Base-by-base conservation (phyloP, 2,329 filamentous ascomycete genomes). In the Colletotrichum zoysiae region DNA sequence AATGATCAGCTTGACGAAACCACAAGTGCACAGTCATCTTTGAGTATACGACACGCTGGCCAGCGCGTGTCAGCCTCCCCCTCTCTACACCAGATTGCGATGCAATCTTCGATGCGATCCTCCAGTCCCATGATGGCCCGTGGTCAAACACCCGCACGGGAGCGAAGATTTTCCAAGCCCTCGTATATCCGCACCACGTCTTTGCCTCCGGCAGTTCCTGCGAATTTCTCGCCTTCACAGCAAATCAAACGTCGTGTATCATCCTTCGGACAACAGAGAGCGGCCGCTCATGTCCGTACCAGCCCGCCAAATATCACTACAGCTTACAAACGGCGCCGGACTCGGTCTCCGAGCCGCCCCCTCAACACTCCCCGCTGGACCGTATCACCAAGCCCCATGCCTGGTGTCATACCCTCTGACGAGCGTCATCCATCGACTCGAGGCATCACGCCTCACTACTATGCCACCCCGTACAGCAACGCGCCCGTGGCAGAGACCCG, bases 381-480 rank as follows among this genome's bases (percentile, higher is more conserved):
- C 69, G 82, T 81, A 40, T 88, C 81, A 67, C 85, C 81, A 59
- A 88, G 81, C 76, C 82, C 84, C 5, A 78, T 81, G 73, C 82
- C 81, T 5, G 77, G 81, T 42, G 77, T 69, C 20, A 64, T 74
- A 4, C 67, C 77, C 5, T 68, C 80, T 5, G 78, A 78, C 7
- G 81, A 84, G 56, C 79, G 79, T 64, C 75, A 79, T 76, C 77
- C 69, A 75, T 80, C 77, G 70, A 76, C 78, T 65, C 80, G 85
- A 42, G 80, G 79, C 18, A 84, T 83, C 16, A 89, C 87, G 0
- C 92, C 91, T 0, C 90, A 90, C 74, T 90, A 90, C n/a, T 95
- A 95, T 76, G 91, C 92, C 3, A 95, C 93, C 0, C 93, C 93
- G 0, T 86, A 91, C 77, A 94, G 92, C 76, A 91, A 90, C 73